Evolutionary conservation across 2,329 filamentous ascomycete genomes (phyloP), one percentile per base, ranked within the genome.

Genomic region (Stagonosporopsis chrysanthemi): DNA sequence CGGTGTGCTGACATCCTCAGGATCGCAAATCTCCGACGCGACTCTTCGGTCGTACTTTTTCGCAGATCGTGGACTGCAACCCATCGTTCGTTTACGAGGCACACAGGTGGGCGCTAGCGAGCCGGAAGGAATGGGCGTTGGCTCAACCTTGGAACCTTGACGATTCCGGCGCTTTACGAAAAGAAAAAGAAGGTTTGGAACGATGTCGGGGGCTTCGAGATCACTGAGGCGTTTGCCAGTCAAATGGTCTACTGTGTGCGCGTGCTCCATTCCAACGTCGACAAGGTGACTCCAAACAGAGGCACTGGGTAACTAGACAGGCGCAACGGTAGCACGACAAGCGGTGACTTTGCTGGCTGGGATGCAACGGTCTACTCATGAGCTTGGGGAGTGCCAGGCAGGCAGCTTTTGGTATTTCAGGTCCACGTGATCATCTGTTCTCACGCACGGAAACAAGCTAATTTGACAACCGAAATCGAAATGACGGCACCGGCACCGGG

Each of bases 151-250:
- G 56, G 85, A 19, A 19, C 3, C 19, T 19, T 19, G 19, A 19
- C 86, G n/a, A 86, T 88, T 61, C 86, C 86, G 60, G 97, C 97
- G 84, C 85, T 98, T 43, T 85, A 97, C 45, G 80, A 81, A 72
- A 89, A 94, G 80, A 87, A 88, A 81, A 86, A 88, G 76, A 79
- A 98, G 59, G 86, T 84, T 31, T 82, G 96, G 52, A 85, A 88
- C 57, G 94, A 98, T 70, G 85, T 95, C 60, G 95, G 98, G 73
- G 84, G 98, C 44, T 83, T 94, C 66, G 94, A 98, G 84, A 79
- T 99, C 73, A 98, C 98, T 80, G 94, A 98, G 83, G 94, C 95
- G 1, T 98, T 98, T 71, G 94, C 93, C 31, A 95, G 90, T 58
- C 97, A 98, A 92, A 92, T 91, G 1, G 91, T 97, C 38, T 97